Base-by-base conservation (phyloP, 176 grass and related monocot species). In the Otatea glauca region DNA sequence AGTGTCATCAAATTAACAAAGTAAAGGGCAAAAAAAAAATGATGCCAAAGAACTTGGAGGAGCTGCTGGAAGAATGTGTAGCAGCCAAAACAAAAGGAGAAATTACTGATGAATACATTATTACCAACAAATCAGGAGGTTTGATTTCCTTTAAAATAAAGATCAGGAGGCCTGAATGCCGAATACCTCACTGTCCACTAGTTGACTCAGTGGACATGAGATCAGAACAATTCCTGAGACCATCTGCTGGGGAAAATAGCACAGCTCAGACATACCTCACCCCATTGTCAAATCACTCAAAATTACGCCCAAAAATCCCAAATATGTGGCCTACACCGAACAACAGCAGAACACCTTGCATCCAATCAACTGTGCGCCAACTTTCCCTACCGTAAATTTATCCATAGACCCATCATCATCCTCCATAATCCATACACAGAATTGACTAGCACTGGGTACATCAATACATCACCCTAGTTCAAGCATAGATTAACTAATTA, bases 191-290 rank as follows among this genome's bases (percentile, higher is more conserved):
- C 38, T 14, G 8, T 87, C 74, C 84, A 83, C 84, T 83, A 79
- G 56, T 66, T 83, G 79, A 90, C 68, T 50, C 50, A 60, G 83
- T 90, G 73, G 84, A 74, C 37, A 23, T 80, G 71, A 89, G 34
- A 85, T 76, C 51, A 74, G 79, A 87, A 87, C 81, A 84, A 87
- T 61, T 83, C 68, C 76, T 68, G 74, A 59, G 70, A 81, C 48
- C 49, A 87, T 76, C 62, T 70, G 13, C 59, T 60, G 49, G 69
- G 61, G 38, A 87, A 87, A 87, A 48, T 60, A 68, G 58, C 37
- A 78, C 51, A 60, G 18, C 20, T 48, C 27, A 20, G n/a, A 70
- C 48, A 51, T 25, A 21, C 74, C 47, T 56, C 78, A 38, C 8
- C 7, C 29, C 56, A 14, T 60, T 59, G 88, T 68, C 49, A 70